Percentiles rank a stretch among this genome's conserved stretches.
phyloP scores from a whole-genome alignment of 768 basidiomycete genomes.

The Serendipita indica region DNA sequence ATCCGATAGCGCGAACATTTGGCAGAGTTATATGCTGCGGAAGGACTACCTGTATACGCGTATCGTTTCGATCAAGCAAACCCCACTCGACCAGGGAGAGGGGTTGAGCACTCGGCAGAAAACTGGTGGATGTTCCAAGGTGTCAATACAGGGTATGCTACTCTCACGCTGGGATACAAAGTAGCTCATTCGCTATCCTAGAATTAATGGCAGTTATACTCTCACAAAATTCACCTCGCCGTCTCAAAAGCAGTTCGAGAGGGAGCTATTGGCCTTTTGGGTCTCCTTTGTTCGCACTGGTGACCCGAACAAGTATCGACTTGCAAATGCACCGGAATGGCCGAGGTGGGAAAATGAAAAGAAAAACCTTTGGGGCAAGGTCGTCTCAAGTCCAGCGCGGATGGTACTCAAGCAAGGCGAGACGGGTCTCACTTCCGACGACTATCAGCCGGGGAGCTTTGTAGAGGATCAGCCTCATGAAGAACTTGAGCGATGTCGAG shows the following conservation, averaged over 20 bases:
- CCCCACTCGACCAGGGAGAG: constrained; percentile 25
- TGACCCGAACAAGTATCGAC: constrained; percentile 41
- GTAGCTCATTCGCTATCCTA: not conserved
- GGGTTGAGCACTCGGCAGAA: constrained; percentile 39
- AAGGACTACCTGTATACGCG: constrained; percentile 19
- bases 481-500: not conserved
- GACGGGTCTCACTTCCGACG: not conserved
- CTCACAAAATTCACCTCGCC: constrained; percentile 19
- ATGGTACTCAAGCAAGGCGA: not conserved
- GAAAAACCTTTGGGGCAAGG: not conserved
- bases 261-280: constrained; percentile 11
- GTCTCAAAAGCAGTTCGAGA: constrained; percentile 23
- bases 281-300: constrained; percentile 46
- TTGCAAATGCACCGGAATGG: constrained; percentile 39
- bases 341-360: constrained; percentile 12
- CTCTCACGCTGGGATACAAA: no score
- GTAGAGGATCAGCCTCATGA: not conserved
- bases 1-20: constrained; percentile 28
- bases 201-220: not conserved
- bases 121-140: constrained; percentile 59
- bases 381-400: not conserved
- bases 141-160: constrained; percentile 39
- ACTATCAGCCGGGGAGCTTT: not conserved
- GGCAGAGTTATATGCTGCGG: not conserved
- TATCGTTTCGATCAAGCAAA: constrained; percentile 47